phyloP scores from a whole-genome alignment of 768 basidiomycete genomes.

The Kwoniella sp. region DNA sequence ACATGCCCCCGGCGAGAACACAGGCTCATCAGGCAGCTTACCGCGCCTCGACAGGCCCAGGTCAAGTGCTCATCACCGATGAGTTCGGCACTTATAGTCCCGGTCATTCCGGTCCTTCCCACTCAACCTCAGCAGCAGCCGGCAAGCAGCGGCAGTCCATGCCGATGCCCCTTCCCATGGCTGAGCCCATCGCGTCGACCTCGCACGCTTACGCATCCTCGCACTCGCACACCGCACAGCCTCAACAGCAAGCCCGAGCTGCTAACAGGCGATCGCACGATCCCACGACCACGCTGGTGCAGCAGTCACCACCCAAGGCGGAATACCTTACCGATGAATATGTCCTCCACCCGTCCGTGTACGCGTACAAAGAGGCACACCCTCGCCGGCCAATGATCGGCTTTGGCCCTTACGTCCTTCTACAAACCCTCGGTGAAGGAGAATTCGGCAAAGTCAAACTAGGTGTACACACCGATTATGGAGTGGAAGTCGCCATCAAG shows the following conservation, averaged over 20 bases:
- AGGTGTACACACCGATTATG: slow-evolving; percentile 88
- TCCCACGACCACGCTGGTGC: slow-evolving; percentile 28
- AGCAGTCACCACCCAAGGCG: slow-evolving; percentile 31
- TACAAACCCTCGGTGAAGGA: slow-evolving; percentile 96
- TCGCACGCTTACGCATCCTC: slow-evolving; percentile 27
- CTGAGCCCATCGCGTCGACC: slow-evolving; percentile 30
- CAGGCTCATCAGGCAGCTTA: slow-evolving; percentile 2
- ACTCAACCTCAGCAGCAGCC: slow-evolving; percentile 23
- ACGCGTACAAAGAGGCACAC: slow-evolving; percentile 47
- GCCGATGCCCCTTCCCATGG: slow-evolving; percentile 24
- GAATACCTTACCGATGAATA: slow-evolving; percentile 46
- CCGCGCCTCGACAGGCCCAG: slow-evolving; percentile 8
- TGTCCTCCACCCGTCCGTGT: slow-evolving; percentile 50
- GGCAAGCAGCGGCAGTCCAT: slow-evolving; percentile 20
- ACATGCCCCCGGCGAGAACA: background rate
- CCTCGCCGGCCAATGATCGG: slow-evolving; percentile 50
- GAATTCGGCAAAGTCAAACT: slow-evolving; percentile 99
- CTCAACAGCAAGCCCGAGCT: slow-evolving; percentile 1
- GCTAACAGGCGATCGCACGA: slow-evolving; percentile 47
- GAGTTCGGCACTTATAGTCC: slow-evolving; percentile 33
- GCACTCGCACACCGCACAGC: slow-evolving; percentile 17
- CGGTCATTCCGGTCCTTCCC: slow-evolving; percentile 11
- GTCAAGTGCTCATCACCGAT: slow-evolving; percentile 6
- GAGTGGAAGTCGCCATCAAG: slow-evolving; percentile 98
- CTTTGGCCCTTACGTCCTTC: slow-evolving; percentile 89